Percentiles rank a stretch among this genome's conserved stretches.
phyloP scores from a whole-genome alignment of 2,329 filamentous ascomycete genomes.

The Coleophoma crateriformis region DNA sequence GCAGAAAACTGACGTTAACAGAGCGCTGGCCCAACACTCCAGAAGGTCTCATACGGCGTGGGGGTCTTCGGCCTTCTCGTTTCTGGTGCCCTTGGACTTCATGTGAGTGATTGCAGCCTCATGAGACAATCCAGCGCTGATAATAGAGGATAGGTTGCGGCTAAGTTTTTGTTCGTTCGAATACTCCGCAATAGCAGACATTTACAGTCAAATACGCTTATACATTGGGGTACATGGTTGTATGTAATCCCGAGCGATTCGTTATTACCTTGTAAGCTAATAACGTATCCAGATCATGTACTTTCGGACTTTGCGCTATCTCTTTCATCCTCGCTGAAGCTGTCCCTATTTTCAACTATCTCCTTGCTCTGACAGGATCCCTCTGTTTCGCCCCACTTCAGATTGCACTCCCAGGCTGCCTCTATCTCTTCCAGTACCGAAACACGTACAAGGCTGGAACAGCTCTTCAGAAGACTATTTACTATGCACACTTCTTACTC shows the following conservation, averaged over 20 bases:
- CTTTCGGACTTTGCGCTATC: constrained; percentile 32
- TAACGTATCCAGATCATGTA: constrained; percentile 23
- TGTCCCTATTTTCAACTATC: constrained; percentile 47
- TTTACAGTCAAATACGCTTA: constrained; percentile 39
- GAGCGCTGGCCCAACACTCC: constrained; percentile 51
- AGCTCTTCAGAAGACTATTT: constrained; percentile 15
- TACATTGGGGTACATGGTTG: constrained; percentile 46
- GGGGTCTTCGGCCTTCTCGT: constrained; percentile 47
- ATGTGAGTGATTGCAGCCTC: constrained; percentile 13
- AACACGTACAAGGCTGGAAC: constrained; percentile 32
- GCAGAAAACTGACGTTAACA: not conserved
- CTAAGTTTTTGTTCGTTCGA: constrained; percentile 49
- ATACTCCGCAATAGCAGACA: constrained; percentile 42
- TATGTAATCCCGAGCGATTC: too few relatives aligned
- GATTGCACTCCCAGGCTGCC: constrained; percentile 37
- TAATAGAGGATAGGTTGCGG: constrained; percentile 31
- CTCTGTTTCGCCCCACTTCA: constrained; percentile 44
- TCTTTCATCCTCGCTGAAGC: constrained; percentile 43
- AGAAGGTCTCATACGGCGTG: constrained; percentile 56
- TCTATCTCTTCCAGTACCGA: constrained; percentile 44
- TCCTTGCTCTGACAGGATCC: constrained; percentile 41
- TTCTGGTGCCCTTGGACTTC: constrained; percentile 30
- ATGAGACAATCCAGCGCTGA: too few relatives aligned
- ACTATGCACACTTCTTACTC: constrained; percentile 28
- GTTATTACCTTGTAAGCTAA: too few relatives aligned